Evolutionary conservation across 1,139 yeast genomes (phyloP), one percentile per base, ranked within the genome.

Genomic region (Meyerozyma athensensis): DNA sequence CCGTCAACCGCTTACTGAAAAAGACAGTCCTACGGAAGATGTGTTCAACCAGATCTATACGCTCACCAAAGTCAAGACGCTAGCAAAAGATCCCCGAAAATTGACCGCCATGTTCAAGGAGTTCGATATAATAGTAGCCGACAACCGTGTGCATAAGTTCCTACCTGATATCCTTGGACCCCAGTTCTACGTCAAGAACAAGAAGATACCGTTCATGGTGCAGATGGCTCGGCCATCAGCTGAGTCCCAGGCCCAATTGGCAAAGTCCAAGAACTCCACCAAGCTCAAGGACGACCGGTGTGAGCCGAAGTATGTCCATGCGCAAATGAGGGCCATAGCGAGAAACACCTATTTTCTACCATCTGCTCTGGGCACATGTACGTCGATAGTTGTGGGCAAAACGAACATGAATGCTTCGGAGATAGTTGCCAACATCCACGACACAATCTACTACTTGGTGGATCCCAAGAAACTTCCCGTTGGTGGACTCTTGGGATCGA

Each of bases 61-160:
- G 7, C 60, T 80, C 33, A 77, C 77, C 46, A 80, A 75, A 48
- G 51, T 82, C 39, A 76, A 69, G 50, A 59, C 65, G 30, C 54
- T 76, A 22, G 63, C 72, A 18, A 62, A 61, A 33, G 74, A 72
- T 36, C 60, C 70, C 2, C 72, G 68, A 41, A 60, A 65, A n/a
- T 47, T 72, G 26, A 62, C 63, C 37, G 69, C 68, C 36, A 46
- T 81, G 2, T 78, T 63, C 50, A 74, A 73, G 43, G 86, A 81
- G 34, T 78, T 71, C 51, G 92, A 82, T 50, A 45, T 79, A n/a
- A 66, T 83, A 2, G 67, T 83, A 12, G 77, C 82, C 4, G 92
- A 84, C 56, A 73, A 77, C 41, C 61, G 90, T 41, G 72, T 82
- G 3, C 79, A 78, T 46, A 77, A 75, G 45, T 61, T 77, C 21